Evolutionary conservation across 2,329 filamentous ascomycete species (phyloP).

Genomic region (Albifimbria verrucaria): DNA sequence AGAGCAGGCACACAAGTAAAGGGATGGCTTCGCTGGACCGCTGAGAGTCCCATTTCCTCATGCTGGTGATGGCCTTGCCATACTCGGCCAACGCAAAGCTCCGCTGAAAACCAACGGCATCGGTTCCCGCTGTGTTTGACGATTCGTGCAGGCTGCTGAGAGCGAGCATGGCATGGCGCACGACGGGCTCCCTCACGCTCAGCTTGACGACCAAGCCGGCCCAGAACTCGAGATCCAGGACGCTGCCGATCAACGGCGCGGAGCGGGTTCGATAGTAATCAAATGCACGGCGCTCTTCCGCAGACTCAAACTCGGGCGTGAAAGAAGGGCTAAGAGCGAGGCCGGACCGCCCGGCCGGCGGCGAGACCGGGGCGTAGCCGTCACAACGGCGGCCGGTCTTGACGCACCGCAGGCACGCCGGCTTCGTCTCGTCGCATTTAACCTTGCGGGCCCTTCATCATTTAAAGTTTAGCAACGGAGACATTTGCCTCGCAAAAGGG

Average conservation of each 20-base stretch:
- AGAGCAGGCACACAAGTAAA: slow-evolving; percentile 45
- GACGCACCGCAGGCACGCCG: slow-evolving; percentile 48
- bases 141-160: slow-evolving; percentile 45
- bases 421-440: slow-evolving; percentile 55
- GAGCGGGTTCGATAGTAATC: slow-evolving; percentile 32
- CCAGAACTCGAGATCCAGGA: slow-evolving; percentile 42
- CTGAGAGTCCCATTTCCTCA: slow-evolving; percentile 32
- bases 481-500: neutral
- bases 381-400: slow-evolving; percentile 55
- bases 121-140: slow-evolving; percentile 16
- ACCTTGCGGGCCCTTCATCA: slow-evolving; percentile 46
- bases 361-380: slow-evolving; percentile 38
- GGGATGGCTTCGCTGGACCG: slow-evolving; percentile 26
- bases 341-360: slow-evolving; percentile 13
- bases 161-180: slow-evolving; percentile 47
- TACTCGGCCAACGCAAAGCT: slow-evolving; percentile 35
- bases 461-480: slow-evolving; percentile 1
- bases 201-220: slow-evolving; percentile 41
- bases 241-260: slow-evolving; percentile 37
- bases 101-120: slow-evolving; percentile 13
- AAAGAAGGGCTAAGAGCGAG: slow-evolving; percentile 9
- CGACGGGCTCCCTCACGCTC: slow-evolving; percentile 40
- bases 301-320: slow-evolving; percentile 15
- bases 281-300: slow-evolving; percentile 23
- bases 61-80: slow-evolving; percentile 41